A percentile compares a stretch with the other conserved stretches of the same genome.
phyloP scores from a whole-genome alignment of 306 rosid genomes.

The Urtica urens region DNA sequence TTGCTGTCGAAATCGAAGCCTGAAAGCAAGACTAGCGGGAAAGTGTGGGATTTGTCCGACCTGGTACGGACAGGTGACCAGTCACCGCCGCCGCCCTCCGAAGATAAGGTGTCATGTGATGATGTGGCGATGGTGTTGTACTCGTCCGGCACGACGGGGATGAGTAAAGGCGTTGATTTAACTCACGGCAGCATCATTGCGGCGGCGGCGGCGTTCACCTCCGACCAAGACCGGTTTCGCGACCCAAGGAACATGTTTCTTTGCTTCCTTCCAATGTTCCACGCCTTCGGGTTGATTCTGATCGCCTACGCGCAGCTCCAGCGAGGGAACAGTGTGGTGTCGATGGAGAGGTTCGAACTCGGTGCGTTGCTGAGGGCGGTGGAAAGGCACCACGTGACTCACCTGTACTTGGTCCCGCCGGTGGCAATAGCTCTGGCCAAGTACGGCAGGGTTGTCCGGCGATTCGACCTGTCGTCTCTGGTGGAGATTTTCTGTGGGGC shows the following conservation, averaged over 20 bases:
- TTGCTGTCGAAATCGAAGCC: slow-evolving; percentile 2
- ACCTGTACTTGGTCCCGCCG: slow-evolving; percentile 76
- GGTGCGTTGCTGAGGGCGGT: slow-evolving; percentile 37
- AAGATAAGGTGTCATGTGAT: slow-evolving; percentile 19
- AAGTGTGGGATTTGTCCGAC: slow-evolving; percentile 26
- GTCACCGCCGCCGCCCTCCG: slow-evolving; percentile 32
- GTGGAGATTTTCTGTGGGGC: slow-evolving; percentile 56
- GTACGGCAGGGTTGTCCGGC: slow-evolving; percentile 33
- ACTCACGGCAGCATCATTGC: slow-evolving; percentile 61
- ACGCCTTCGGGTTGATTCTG: slow-evolving; percentile 52
- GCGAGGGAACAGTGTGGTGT: slow-evolving; percentile 46
- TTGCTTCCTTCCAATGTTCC: slow-evolving; percentile 76
- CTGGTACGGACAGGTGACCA: slow-evolving; percentile 25
- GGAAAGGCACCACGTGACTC: slow-evolving; percentile 51
- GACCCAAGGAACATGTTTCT: slow-evolving; percentile 30
- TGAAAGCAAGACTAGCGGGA: slow-evolving; percentile 11
- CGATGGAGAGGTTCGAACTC: slow-evolving; percentile 40
- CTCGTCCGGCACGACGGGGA: slow-evolving; percentile 83
- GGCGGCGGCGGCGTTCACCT: slow-evolving; percentile 31
- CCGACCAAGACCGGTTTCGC: slow-evolving; percentile 47
- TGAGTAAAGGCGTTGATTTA: slow-evolving; percentile 68
- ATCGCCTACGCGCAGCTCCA: slow-evolving; percentile 39
- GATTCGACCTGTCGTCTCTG: slow-evolving; percentile 57
- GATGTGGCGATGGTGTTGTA: slow-evolving; percentile 70
- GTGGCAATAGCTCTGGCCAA: slow-evolving; percentile 59